Conservation (phyloP, 306 rosid species). For the Rosa chinensis region DNA sequence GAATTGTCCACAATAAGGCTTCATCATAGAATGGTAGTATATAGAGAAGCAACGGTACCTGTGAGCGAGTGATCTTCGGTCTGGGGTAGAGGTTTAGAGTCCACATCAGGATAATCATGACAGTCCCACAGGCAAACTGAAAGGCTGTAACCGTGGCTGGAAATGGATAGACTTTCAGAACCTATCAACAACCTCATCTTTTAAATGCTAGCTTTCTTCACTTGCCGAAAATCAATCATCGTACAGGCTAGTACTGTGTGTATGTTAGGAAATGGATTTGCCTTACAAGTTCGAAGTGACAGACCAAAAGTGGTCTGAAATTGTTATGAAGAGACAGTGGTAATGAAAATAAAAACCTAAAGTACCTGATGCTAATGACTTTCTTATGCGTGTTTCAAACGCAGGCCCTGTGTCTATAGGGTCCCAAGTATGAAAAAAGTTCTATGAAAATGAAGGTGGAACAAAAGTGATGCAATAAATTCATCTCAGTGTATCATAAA, state of each 20-base stretch:
- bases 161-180: slow-evolving; percentile 87
- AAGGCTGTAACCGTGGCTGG: slow-evolving; percentile 79
- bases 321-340: background rate
- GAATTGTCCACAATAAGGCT: background rate
- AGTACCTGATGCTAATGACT: background rate
- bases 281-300: background rate
- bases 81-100: slow-evolving; percentile 50
- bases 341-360: background rate
- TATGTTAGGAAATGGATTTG: background rate
- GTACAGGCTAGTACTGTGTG: background rate
- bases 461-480: background rate
- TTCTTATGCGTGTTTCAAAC: background rate
- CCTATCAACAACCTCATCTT: slow-evolving; percentile 49
- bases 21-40: background rate
- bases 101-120: slow-evolving; percentile 62
- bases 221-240: background rate
- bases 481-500: background rate
- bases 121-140: slow-evolving; percentile 50
- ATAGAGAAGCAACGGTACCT: slow-evolving; percentile 36
- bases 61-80: slow-evolving; percentile 53
- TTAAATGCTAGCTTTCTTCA: slow-evolving; percentile 19
- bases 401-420: background rate
- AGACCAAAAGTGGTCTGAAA: background rate
- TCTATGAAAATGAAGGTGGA: background rate
- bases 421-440: background rate